Base-by-base conservation (phyloP, 2,329 filamentous ascomycete genomes). In the Clonostachys rosea region DNA sequence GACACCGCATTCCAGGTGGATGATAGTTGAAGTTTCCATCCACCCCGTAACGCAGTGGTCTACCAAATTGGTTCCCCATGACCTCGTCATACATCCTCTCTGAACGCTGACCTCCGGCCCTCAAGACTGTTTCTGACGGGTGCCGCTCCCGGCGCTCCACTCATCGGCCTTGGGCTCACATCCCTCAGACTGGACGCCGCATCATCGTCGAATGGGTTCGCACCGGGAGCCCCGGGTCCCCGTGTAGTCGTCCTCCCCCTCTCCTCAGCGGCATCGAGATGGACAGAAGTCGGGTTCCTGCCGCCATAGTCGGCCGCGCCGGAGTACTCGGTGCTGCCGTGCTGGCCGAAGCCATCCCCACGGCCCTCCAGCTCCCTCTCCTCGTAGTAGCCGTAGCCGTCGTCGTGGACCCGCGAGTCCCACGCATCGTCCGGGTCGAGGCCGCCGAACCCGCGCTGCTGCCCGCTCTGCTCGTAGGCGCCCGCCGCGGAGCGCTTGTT, bases 391-490 rank as follows among this genome's bases (percentile, higher is more conserved):
- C 79, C 79, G 61, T 84, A 83, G 12, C 67, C 69, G 59, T 86
- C 83, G 56, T 83, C 76, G 49, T 87, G 87, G 5, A 95, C 88
- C 50, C 87, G 75, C 52, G 87, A 69, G 68, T 94, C 89, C 90
- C 90, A 95, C 3, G 89, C 88, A 59, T 91, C 88, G 61, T 95
- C 89, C 2, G 87, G 87, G 59, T 94, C 89, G 42, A 90, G 76
- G 5, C 83, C 74, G 24, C 24, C 24, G 62, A 87, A 84, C 18
- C 81, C 81, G 46, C 79, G 67, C 47, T 75, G 73, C 47, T 71
- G 69, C 42, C 69, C 59, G 47, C 64, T 65, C 56, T 89, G 69
- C 58, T 91, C 87, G 70, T 90, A 91, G 42, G 85, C 84, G 53
- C 87, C 88, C 2, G 78, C 73, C 0, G 86, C 86, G 37, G 80